Evolutionary conservation across 2,329 filamentous ascomycete genomes (phyloP), one percentile per base, ranked within the genome.

Genomic region (Pezizomycotina sp.): DNA sequence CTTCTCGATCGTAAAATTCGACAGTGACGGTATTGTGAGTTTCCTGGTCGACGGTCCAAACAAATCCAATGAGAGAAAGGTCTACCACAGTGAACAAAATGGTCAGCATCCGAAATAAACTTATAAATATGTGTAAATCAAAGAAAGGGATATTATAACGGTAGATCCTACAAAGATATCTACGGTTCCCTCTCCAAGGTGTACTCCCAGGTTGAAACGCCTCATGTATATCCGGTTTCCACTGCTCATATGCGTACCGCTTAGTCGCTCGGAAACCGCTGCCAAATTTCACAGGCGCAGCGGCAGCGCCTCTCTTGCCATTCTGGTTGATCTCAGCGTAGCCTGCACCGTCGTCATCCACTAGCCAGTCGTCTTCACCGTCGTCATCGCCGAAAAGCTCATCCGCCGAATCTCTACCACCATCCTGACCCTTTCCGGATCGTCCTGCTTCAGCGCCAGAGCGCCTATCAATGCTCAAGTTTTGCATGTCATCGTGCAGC

Each of bases 21-120:
- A 95, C 84, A 0, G 84, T 93, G 7, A 98, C 76, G 2, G 89
- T 98, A 55, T 95, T 73, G 50, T 86, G 77, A 0, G 77, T 79
- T 52, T 93, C 84, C 57, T 98, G 89, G 49, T 92, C 80, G 12
- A 98, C 81, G 0, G 86, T 95, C 82, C 89, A 98, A 6, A 93
- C 80, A 52, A 91, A 89, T 1, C 91, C 89, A 34, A 84, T 80
- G 41, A 98, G 62, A 54, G 95, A 95, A 25, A 95, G 68, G 53
- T 59, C 61, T 62, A 25, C 8, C 7, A 6, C 6, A 23, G 15
- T 40, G 6, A 13, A 12, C 16, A 29, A 14, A 12, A 13, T 8
- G n/a, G 12, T 60, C 39, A 60, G 56, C 36, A 45, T 35, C 19
- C 8, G 7, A 29, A 29, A 6, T n/a, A n/a, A n/a, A n/a, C n/a